phyloP scores from a whole-genome alignment of 2,329 filamentous ascomycete species.

The Ceratocystiopsis sp. region DNA sequence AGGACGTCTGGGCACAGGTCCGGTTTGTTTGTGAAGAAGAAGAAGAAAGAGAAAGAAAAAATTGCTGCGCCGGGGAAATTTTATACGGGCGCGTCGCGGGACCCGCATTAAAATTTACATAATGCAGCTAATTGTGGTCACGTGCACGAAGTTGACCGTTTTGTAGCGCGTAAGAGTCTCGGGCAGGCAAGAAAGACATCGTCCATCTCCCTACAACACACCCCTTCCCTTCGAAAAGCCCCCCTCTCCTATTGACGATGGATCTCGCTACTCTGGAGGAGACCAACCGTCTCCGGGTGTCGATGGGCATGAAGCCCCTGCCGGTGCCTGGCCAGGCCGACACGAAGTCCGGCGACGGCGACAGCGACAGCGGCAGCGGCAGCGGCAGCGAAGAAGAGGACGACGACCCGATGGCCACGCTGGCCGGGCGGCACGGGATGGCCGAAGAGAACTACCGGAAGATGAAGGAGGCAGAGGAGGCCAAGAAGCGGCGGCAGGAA shows the following conservation, averaged over 20 bases:
- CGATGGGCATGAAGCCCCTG: slow-evolving; percentile 78
- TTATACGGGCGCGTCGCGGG: neutral
- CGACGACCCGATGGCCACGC: slow-evolving; percentile 61
- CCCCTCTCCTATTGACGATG: slow-evolving; percentile 21
- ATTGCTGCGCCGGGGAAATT: slow-evolving; percentile 2
- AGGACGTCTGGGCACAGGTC: slow-evolving; percentile 80
- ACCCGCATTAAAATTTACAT: slow-evolving; percentile 1
- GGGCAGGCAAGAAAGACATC: too few relatives aligned
- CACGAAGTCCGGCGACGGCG: neutral
- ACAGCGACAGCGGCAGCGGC: slow-evolving; percentile 11
- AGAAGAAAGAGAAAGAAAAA: slow-evolving; percentile 15
- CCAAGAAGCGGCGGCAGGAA: slow-evolving; percentile 64
- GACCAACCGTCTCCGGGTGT: slow-evolving; percentile 79
- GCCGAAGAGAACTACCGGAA: slow-evolving; percentile 57
- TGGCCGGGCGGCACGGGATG: slow-evolving; percentile 62
- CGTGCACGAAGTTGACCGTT: too few relatives aligned
- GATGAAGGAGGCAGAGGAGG: slow-evolving; percentile 50
- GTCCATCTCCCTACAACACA: too few relatives aligned
- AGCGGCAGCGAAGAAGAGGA: slow-evolving; percentile 32
- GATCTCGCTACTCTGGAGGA: slow-evolving; percentile 71
- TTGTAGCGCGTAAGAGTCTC: neutral
- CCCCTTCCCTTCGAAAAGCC: too few relatives aligned
- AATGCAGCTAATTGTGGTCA: neutral
- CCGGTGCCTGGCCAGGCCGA: slow-evolving; percentile 53
- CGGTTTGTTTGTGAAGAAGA: slow-evolving; percentile 29